Conservation (phyloP, 768 basidiomycete species). For the Lactarius deliciosus region DNA sequence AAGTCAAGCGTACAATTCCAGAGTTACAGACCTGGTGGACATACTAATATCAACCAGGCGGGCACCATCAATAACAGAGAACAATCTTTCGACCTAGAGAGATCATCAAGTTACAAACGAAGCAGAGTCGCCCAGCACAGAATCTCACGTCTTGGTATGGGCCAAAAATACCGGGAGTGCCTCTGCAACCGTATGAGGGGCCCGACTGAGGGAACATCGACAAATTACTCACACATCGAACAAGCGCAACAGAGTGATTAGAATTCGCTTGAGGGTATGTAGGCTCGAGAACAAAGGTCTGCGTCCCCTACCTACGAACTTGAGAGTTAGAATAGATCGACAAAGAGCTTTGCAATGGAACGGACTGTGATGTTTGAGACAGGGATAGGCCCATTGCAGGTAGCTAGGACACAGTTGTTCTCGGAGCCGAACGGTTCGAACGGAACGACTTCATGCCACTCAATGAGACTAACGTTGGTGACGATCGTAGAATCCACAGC, state of each 20-base stretch:
- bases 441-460: conserved; percentile 73
- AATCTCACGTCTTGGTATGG: conserved; percentile 70
- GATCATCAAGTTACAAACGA: conserved; percentile 8
- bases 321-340: neutral
- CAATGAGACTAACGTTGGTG: conserved; percentile 54
- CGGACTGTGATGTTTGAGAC: conserved; percentile 55
- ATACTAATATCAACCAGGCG: conserved; percentile 65
- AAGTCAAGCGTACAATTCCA: neutral
- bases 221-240: conserved; percentile 62
- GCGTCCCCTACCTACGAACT: conserved; percentile 7
- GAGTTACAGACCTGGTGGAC: conserved; percentile 27
- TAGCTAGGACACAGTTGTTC: conserved; percentile 68
- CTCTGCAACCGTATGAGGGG: conserved; percentile 42
- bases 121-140: neutral
- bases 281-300: conserved; percentile 50
- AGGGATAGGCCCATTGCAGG: conserved; percentile 71
- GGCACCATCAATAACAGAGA: conserved; percentile 55
- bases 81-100: conserved; percentile 64
- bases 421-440: conserved; percentile 64
- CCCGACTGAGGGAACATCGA: neutral
- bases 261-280: conserved; percentile 59
- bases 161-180: conserved; percentile 69
- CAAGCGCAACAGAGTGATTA: conserved; percentile 65
- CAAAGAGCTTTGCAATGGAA: conserved; percentile 10
- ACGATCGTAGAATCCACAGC: conserved; percentile 74